Base-by-base conservation (phyloP, 2,329 filamentous ascomycete species). In the Septoria petroselini region DNA sequence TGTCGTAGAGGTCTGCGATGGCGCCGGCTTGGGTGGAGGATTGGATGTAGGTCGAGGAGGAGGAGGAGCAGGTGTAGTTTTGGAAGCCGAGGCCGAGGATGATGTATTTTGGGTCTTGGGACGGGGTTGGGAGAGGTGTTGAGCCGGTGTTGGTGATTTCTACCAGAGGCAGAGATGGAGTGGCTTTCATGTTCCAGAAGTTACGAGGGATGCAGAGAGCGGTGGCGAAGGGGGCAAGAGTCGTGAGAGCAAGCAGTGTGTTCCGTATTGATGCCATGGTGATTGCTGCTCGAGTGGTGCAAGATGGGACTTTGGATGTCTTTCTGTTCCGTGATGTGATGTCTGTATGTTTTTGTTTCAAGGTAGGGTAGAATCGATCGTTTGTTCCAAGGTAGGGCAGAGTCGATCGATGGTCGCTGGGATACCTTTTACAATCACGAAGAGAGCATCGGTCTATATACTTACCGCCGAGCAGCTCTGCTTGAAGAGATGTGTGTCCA, bases 61-160 rank as follows among this genome's bases (percentile, higher is more conserved):
- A 55, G 7, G 62, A 52, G 23, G 60, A 64, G 68, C 83, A 86
- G 30, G 79, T 83, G 73, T 86, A 86, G 76, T 86, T 86, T 62
- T 86, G 83, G 60, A 83, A 78, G 50, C 83, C 83, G 59, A 83
- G 77, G 58, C 82, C 83, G 34, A 86, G 69, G 48, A 74, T 76
- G 54, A 86, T 77, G 70, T 61, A 61, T 48, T 62, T 62, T 25
- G 64, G 61, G 4, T 52, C 43, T 15, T 44, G 40, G 7, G 45
- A 51, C 0, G 59, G 60, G 9, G 50, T 30, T 23, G 55, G 58
- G 5, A 60, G 51, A 27, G 57, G 51, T 17, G 45, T 34, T 11
- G 43, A 30, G 41, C 51, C 51, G n/a, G 50, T 50, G 42, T 56
- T 54, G 38, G 42, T 40, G 51, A 58, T 48, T 14, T 56, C 38